Percentiles rank a stretch among this genome's conserved stretches.
Evolutionary conservation across 805 yeast genomes (phyloP).

Genomic region (Candida ficus): DNA sequence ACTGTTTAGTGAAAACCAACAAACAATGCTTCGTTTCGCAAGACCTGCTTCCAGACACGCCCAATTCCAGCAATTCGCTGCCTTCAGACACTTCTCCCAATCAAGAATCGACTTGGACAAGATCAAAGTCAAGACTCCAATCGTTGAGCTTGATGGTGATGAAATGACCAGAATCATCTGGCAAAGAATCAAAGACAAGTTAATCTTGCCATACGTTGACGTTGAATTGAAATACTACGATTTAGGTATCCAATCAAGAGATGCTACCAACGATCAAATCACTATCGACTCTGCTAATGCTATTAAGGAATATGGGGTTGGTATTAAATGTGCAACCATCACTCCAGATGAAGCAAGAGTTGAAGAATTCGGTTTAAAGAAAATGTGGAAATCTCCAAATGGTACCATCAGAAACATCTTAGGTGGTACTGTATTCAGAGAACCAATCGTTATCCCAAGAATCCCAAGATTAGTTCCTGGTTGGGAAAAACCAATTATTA

Average conservation of each 20-base stretch:
- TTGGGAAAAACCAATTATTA: constrained; percentile 79
- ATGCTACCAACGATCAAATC: constrained; percentile 64
- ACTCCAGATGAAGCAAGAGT: constrained; percentile 83
- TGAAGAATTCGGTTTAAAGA: constrained; percentile 62
- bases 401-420: constrained; percentile 79
- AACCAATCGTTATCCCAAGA: constrained; percentile 73
- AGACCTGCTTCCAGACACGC: constrained; percentile 14
- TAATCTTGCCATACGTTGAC: constrained; percentile 65
- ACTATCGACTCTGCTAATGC: constrained; percentile 79
- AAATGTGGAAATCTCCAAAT: constrained; percentile 85
- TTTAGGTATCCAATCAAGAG: constrained; percentile 63
- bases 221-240: constrained; percentile 75
- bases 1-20: too few species aligned
- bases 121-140: constrained; percentile 65
- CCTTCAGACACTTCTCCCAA: constrained; percentile 16
- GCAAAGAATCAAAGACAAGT: constrained; percentile 64
- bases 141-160: constrained; percentile 80
- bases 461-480: constrained; percentile 74
- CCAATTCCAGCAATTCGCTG: constrained; percentile 2
- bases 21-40: constrained; percentile 21
- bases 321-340: constrained; percentile 80
- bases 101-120: constrained; percentile 33
- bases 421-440: constrained; percentile 82
- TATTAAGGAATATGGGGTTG: constrained; percentile 69
- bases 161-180: constrained; percentile 86